Conservation (phyloP, 768 basidiomycete species). For the Steccherinum ochraceum region DNA sequence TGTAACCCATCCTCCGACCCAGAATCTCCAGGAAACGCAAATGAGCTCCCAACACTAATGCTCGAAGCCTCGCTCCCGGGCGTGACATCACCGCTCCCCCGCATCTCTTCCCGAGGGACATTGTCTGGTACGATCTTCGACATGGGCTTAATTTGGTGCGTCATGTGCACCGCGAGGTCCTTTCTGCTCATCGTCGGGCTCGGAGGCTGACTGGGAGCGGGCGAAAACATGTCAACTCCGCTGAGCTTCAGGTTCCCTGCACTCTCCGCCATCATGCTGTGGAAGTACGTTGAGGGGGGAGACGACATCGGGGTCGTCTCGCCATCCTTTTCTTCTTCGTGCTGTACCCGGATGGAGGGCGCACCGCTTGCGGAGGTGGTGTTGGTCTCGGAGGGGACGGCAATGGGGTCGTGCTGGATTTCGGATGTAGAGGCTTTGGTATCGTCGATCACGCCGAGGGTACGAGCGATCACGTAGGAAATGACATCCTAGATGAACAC, state of each 20-base stretch:
- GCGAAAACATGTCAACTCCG: constrained; percentile 71
- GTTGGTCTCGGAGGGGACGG: background rate
- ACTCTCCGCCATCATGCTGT: constrained; percentile 13
- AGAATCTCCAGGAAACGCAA: constrained; percentile 1
- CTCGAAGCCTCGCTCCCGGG: constrained; percentile 4
- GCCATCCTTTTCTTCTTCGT: constrained; percentile 1
- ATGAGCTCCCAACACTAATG: background rate
- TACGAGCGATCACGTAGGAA: constrained; percentile 79
- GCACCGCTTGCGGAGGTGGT: constrained; percentile 8
- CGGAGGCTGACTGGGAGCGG: constrained; percentile 57
- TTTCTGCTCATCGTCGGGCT: constrained; percentile 45
- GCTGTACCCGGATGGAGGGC: background rate
- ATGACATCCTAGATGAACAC: constrained; percentile 65
- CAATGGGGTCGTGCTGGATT: constrained; percentile 6
- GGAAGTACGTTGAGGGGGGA: constrained; percentile 12
- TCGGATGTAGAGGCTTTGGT: constrained; percentile 71
- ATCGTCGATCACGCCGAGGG: constrained; percentile 70
- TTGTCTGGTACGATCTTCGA: constrained; percentile 9
- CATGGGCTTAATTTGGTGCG: constrained; percentile 3
- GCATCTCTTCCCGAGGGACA: constrained; percentile 2
- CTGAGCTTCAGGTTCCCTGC: constrained; percentile 47
- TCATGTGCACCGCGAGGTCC: constrained; percentile 12
- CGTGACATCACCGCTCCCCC: constrained; percentile 1
- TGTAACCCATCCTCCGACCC: constrained; percentile 18
- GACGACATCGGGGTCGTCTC: background rate